Evolutionary conservation across 75 land plant species (phyloP).

Genomic region (Pinus albicaulis): DNA sequence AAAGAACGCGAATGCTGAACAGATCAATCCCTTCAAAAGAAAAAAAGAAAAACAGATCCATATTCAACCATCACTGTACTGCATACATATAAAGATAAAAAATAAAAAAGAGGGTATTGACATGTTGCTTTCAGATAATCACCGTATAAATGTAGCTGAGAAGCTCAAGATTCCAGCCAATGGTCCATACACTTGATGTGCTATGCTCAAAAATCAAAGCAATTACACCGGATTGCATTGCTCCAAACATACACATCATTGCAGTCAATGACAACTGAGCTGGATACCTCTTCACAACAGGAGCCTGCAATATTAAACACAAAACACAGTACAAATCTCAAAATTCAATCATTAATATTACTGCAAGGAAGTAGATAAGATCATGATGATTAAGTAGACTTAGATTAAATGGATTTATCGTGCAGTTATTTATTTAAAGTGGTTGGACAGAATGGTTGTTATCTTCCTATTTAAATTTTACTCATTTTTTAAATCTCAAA

Average conservation of each 20-base stretch:
- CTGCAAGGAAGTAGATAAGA: too few relatives aligned
- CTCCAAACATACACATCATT: conserved; percentile 52
- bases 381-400: too few relatives aligned
- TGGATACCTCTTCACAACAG: conserved; percentile 38
- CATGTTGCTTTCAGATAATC: neutral
- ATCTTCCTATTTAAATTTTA: too few relatives aligned
- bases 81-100: neutral
- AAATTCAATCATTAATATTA: neutral
- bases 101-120: neutral
- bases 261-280: conserved; percentile 62
- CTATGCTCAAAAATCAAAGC: conserved; percentile 28
- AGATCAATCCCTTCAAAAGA: neutral
- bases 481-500: too few relatives aligned
- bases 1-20: conserved; percentile 1
- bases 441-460: too few relatives aligned
- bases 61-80: neutral
- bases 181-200: conserved; percentile 30
- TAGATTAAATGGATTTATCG: neutral
- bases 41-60: neutral
- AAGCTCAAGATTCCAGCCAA: conserved; percentile 40
- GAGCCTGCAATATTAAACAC: conserved; percentile 26
- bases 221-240: conserved; percentile 44
- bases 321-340: neutral
- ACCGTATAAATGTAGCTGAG: conserved; percentile 48
- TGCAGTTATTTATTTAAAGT: too few relatives aligned